Conservation (phyloP, 768 basidiomycete species). For the Suillus lakei region DNA sequence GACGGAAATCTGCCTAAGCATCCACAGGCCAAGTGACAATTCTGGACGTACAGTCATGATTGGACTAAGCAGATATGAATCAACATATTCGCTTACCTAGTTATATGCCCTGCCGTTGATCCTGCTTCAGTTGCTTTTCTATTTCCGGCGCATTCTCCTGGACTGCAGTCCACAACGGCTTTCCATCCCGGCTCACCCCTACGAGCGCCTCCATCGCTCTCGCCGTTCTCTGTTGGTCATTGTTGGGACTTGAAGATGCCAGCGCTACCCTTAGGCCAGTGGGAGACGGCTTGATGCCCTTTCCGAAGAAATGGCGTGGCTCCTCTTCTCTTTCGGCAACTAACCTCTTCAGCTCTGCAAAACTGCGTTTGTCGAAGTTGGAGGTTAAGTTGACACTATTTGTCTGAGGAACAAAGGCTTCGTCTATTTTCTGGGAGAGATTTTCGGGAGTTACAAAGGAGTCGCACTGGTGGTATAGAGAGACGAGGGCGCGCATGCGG, state of each 20-base stretch:
- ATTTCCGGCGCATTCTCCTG: slow-evolving; percentile 32
- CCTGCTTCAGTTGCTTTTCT: slow-evolving; percentile 22
- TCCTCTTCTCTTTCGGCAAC: neutral
- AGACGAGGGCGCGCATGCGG: slow-evolving; percentile 72
- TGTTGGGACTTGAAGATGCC: slow-evolving; percentile 3
- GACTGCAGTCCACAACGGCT: slow-evolving; percentile 36
- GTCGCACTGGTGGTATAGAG: slow-evolving; percentile 78
- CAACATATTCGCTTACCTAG: neutral
- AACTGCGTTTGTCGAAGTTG: slow-evolving; percentile 10
- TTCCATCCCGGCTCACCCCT: slow-evolving; percentile 34
- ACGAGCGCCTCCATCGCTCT: slow-evolving; percentile 31
- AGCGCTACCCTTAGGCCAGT: neutral
- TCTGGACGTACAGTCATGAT: neutral
- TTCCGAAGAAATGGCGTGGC: slow-evolving; percentile 30
- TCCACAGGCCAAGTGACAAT: neutral
- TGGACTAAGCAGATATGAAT: neutral
- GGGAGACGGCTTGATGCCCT: slow-evolving; percentile 12
- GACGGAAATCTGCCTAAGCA: neutral
- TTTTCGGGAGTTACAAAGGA: slow-evolving; percentile 74
- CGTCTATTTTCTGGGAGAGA: slow-evolving; percentile 65
- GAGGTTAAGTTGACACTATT: neutral
- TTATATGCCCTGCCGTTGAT: slow-evolving; percentile 10
- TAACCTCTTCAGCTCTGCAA: slow-evolving; percentile 14
- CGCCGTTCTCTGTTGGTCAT: slow-evolving; percentile 25
- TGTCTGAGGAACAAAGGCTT: slow-evolving; percentile 48